These are phyloP conservation scores for Diplodia sapinea DNA, from an alignment of 2,329 filamentous ascomycete species.

Conservation along the genomic window DNA sequence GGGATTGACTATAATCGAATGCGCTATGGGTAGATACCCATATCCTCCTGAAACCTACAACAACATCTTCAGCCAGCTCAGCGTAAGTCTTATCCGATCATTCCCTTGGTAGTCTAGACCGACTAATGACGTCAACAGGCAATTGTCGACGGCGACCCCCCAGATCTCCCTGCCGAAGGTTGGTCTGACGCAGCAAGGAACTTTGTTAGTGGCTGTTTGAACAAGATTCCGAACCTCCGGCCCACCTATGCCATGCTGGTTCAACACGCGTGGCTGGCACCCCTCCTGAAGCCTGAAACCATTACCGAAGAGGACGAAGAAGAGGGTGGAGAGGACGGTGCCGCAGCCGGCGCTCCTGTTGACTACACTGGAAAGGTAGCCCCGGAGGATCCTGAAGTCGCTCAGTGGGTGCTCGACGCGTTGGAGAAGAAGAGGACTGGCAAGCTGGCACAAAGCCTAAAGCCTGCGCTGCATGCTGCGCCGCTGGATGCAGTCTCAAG, in stretches of 20 bases:
- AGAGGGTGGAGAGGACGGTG: constrained; percentile 16
- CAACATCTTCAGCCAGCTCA: constrained; percentile 97
- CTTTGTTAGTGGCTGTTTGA: constrained; percentile 87
- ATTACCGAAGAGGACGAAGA: constrained; percentile 75
- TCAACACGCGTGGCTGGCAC: constrained; percentile 84
- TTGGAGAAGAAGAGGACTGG: constrained; percentile 70
- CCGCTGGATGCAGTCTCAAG: constrained; percentile 26
- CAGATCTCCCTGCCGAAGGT: constrained; percentile 76
- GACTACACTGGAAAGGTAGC: constrained; percentile 38
- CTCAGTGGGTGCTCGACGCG: constrained; percentile 78
- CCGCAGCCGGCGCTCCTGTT: constrained; percentile 47
- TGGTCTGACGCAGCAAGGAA: constrained; percentile 82
- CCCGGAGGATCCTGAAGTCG: constrained; percentile 74
- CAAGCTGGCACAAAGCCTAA: constrained; percentile 60
- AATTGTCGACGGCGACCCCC: constrained; percentile 96
- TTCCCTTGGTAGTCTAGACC: not conserved
- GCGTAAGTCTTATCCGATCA: constrained; percentile 66
- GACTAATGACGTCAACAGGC: constrained; percentile 64
- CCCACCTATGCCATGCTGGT: constrained; percentile 92
- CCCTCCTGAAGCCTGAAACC: constrained; percentile 75
- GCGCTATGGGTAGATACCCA: constrained; percentile 90
- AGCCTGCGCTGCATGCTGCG: constrained; percentile 64
- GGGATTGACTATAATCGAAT: constrained; percentile 93
- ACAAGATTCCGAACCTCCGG: constrained; percentile 90
- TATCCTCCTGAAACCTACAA: constrained; percentile 97